Percentiles rank a stretch among this genome's conserved stretches.
Conservation (phyloP, 1,139 yeast species). For the Taphrina wiesneri region DNA sequence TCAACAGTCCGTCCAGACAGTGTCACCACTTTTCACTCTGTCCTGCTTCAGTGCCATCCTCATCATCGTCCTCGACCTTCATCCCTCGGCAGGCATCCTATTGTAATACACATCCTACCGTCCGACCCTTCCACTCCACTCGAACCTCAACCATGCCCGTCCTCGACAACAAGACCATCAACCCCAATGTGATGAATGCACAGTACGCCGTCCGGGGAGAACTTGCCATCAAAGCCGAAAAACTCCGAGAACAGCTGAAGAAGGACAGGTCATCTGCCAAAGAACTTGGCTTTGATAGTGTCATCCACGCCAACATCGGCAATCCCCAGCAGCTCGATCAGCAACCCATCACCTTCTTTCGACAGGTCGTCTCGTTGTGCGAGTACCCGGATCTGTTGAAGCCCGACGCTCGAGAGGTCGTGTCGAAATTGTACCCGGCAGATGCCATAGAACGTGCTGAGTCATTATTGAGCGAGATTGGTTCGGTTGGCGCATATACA, state of each 20-base stretch:
- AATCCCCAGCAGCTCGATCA: constrained; percentile 97
- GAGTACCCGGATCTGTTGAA: constrained; percentile 76
- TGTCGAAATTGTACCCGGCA: constrained; percentile 53
- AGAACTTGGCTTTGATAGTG: constrained; percentile 71
- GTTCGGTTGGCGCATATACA: constrained; percentile 92
- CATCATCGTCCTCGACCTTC: neutral
- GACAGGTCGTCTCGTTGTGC: constrained; percentile 81
- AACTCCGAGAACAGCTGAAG: constrained; percentile 59
- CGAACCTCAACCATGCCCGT: neutral
- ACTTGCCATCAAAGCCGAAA: constrained; percentile 91
- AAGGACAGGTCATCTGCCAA: constrained; percentile 50
- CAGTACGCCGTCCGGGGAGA: constrained; percentile 94
- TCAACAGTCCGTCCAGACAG: no score
- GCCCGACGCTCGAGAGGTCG: constrained; percentile 42
- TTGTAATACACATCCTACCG: neutral
- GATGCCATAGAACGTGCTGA: constrained; percentile 77
- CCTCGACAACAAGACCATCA: constrained; percentile 56
- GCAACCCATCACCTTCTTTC: constrained; percentile 88
- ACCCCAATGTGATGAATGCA: constrained; percentile 74
- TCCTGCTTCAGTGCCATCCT: neutral
- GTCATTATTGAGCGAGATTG: constrained; percentile 59
- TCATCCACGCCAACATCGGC: constrained; percentile 90
- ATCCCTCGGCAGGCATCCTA: neutral
- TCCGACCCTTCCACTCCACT: neutral
- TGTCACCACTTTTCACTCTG: no score